Evolutionary conservation across 352 stramenopile genomes (phyloP).

Genomic region (Phytophthora tentaculata): DNA sequence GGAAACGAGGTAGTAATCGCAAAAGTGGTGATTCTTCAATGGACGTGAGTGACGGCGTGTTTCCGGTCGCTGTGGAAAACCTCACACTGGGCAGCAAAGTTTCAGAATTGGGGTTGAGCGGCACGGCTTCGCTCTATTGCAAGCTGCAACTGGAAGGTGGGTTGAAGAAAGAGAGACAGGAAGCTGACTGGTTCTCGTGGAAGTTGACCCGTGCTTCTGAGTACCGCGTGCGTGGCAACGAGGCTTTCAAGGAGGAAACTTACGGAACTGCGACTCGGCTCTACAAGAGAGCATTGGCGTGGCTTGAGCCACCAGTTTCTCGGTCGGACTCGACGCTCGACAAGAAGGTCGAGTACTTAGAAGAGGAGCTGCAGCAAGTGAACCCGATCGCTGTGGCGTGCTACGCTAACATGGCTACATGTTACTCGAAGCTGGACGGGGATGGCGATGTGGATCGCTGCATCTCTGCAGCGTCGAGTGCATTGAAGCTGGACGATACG

Average conservation of each 20-base stretch:
- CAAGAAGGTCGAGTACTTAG: slow-evolving; percentile 45
- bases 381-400: slow-evolving; percentile 49
- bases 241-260: slow-evolving; percentile 53
- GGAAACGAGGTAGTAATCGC: neutral
- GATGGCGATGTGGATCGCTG: slow-evolving; percentile 42
- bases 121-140: slow-evolving; percentile 30
- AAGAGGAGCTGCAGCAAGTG: slow-evolving; percentile 40
- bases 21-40: neutral
- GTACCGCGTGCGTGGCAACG: slow-evolving; percentile 62
- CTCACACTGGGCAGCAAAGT: slow-evolving; percentile 32
- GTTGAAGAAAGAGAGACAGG: neutral
- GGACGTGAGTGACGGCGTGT: slow-evolving; percentile 13
- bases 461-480: slow-evolving; percentile 54
- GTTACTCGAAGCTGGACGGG: slow-evolving; percentile 53
- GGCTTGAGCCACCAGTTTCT: slow-evolving; percentile 54
- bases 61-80: slow-evolving; percentile 37
- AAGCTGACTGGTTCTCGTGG: slow-evolving; percentile 52
- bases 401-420: slow-evolving; percentile 69
- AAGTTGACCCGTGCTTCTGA: slow-evolving; percentile 54
- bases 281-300: slow-evolving; percentile 61
- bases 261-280: slow-evolving; percentile 40
- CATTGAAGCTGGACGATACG: slow-evolving; percentile 46
- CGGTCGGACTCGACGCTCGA: slow-evolving; percentile 21
- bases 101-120: slow-evolving; percentile 25
- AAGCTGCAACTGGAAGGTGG: slow-evolving; percentile 35